Base-by-base conservation (phyloP, 75 land plant species). In the Pseudotsuga menziesii region DNA sequence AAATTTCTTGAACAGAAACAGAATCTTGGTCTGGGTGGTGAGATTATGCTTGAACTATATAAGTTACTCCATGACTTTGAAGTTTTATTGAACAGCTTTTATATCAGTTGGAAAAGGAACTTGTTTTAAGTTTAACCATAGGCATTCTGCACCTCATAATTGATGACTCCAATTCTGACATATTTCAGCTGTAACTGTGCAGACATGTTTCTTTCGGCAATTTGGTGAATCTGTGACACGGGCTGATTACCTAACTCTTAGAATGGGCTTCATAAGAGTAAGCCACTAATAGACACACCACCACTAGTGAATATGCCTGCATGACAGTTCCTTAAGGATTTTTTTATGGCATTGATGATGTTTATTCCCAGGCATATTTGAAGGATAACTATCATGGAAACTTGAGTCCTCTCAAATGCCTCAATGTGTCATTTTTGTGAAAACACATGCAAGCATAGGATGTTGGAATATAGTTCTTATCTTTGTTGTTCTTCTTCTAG, bases 131-230 rank as follows among this genome's bases (percentile, higher is more conserved):
- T 69, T 19, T n/a, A 9, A 35, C 7, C 19, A 29, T 64, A 5
- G 41, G 22, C 48, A 67, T 69, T 69, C 15, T 44, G 41, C 72
- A 41, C 32, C 8, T 36, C 32, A 22, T 29, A 36, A n/a, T 35
- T 17, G 5, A 39, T 69, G 22, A 39, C 20, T 69, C 41, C 41
- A 14, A 22, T 78, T 72, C 44, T 82, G 23, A 73, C 15, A 23
- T 55, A 25, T 39, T 32, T 57, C 27, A 56, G 29, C 23, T 83
- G 26, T 58, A 41, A 76, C 5, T n/a, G 54, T 76, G 79, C 80
- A 94, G 98, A 87, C 87, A 5, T 93, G 96, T 79, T 93, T 93
- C 83, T 87, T 93, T 64, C 82, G 96, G 6, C 98, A 94, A 80
- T 93, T 93, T 81, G 91, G 95, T n/a, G 79, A 71, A 23, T 91